phyloP scores from a whole-genome alignment of 345 rosid genomes.

The Cardamine resedifolia region DNA sequence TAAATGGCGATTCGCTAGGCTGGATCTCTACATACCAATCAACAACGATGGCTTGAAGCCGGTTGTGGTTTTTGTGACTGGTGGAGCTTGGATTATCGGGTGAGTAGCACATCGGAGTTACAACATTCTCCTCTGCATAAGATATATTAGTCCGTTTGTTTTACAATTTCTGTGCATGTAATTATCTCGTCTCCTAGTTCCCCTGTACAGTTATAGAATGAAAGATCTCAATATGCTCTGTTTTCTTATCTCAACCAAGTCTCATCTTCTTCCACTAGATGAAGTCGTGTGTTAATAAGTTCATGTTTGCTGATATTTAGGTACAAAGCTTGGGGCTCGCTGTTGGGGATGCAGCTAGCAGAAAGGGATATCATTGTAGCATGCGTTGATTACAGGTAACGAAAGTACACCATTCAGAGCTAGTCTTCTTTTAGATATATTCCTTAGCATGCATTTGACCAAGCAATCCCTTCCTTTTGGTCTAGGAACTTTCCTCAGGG shows the following conservation, averaged over 20 bases:
- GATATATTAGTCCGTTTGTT: background rate
- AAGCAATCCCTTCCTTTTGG: conserved; percentile 13
- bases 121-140: conserved; percentile 4
- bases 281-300: conserved; percentile 26
- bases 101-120: conserved; percentile 39
- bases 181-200: background rate
- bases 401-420: background rate
- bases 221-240: conserved; percentile 3
- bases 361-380: conserved; percentile 95
- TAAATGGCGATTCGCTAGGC: conserved; percentile 42
- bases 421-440: background rate
- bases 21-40: conserved; percentile 83
- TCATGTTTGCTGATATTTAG: conserved; percentile 41
- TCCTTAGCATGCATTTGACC: background rate
- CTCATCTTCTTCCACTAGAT: conserved; percentile 19
- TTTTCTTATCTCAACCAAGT: background rate
- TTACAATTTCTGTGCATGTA: background rate
- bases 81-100: conserved; percentile 99
- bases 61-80: conserved; percentile 91
- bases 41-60: conserved; percentile 65
- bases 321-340: conserved; percentile 97
- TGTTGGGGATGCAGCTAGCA: conserved; percentile 87
- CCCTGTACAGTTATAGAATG: background rate
- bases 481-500: conserved; percentile 96
- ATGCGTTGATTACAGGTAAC: conserved; percentile 93